phyloP scores from a whole-genome alignment of 2,329 filamentous ascomycete genomes.

The Chrysoporthe puriensis region DNA sequence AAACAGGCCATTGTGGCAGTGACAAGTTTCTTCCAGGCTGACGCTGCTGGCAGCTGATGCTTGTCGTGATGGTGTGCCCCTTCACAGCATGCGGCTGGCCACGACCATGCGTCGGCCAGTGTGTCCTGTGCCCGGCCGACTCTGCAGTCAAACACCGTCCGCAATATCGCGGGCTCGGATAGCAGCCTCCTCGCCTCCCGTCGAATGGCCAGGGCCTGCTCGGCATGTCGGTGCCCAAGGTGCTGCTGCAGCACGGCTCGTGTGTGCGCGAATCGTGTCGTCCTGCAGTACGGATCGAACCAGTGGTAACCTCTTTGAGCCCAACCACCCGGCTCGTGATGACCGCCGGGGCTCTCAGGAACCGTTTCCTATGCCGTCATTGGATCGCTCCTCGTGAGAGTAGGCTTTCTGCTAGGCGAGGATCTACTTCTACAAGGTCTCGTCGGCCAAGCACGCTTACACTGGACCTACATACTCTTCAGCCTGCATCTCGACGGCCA shows the following conservation, averaged over 20 bases:
- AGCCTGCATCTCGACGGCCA: constrained; percentile 14
- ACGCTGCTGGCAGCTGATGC: constrained; percentile 18
- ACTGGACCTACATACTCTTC: constrained; percentile 1
- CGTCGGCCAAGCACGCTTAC: constrained; percentile 9
- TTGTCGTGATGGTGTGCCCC: constrained; percentile 28
- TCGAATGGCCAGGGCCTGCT: constrained; percentile 37
- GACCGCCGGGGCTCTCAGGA: not conserved
- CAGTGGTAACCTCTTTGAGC: not conserved
- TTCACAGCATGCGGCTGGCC: constrained; percentile 35
- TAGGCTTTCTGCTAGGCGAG: constrained; percentile 3
- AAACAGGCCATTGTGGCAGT: constrained; percentile 18
- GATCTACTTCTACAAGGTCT: not conserved
- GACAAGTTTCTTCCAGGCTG: constrained; percentile 33
- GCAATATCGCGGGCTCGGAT: constrained; percentile 34
- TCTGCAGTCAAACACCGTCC: constrained; percentile 33
- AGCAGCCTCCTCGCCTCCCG: constrained; percentile 32
- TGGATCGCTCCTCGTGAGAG: not conserved
- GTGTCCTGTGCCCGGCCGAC: constrained; percentile 29
- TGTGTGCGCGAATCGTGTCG: not conserved
- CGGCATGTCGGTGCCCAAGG: not conserved
- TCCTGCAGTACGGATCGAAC: not conserved
- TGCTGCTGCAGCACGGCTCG: not conserved
- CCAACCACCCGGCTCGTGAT: not conserved
- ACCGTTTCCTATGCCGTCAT: not conserved
- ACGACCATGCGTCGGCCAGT: constrained; percentile 1